Conservation (phyloP, 2,329 filamentous ascomycete species). For the Aspergillus sp. region DNA sequence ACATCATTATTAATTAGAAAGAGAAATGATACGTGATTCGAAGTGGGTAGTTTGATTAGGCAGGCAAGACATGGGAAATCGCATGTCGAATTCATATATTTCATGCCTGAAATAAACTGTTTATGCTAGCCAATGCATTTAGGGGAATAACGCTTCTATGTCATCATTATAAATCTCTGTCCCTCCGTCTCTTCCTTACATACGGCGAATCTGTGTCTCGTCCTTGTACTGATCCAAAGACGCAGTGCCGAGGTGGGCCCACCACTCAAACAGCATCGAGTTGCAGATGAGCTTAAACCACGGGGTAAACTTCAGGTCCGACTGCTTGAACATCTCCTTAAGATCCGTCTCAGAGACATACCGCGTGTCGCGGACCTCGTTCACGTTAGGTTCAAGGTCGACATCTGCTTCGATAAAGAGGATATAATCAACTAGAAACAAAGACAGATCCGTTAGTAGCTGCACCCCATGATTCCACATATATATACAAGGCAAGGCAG, state of each 20-base stretch:
- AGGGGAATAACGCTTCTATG: conserved; percentile 8
- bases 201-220: conserved; percentile 83
- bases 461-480: not conserved
- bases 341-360: conserved; percentile 83
- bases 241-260: conserved; percentile 72
- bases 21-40: not conserved
- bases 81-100: not conserved
- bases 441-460: not conserved
- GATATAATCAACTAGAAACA: conserved; percentile 82
- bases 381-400: conserved; percentile 71
- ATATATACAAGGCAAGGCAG: not conserved
- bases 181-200: conserved; percentile 49
- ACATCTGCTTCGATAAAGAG: conserved; percentile 96
- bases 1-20: conserved; percentile 4
- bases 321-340: conserved; percentile 80
- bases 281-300: conserved; percentile 99
- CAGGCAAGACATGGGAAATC: not conserved
- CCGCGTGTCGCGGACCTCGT: conserved; percentile 82
- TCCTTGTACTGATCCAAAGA: conserved; percentile 82
- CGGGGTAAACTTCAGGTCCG: conserved; percentile 81
- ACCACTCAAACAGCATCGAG: conserved; percentile 98
- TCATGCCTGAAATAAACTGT: not conserved
- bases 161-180: conserved; percentile 8
- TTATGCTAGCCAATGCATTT: not conserved
- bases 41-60: not conserved